A percentile compares a stretch with the other conserved stretches of the same genome.
Conservation (phyloP, 805 yeast genomes). For the Myxozyma melibiosi region DNA sequence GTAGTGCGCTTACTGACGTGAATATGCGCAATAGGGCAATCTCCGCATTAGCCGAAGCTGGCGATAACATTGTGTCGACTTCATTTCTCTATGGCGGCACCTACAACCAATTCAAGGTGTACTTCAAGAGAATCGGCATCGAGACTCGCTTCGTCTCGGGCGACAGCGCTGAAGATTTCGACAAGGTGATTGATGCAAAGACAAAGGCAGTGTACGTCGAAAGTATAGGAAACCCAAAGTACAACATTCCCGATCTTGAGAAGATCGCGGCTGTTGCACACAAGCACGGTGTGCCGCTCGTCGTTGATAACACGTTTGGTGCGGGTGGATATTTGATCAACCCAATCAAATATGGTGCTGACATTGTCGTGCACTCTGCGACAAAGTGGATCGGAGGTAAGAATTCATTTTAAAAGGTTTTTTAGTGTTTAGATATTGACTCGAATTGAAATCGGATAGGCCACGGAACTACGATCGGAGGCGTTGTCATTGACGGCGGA, state of each 20-base stretch:
- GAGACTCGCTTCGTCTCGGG: conserved; percentile 84
- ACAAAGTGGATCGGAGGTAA: conserved; percentile 91
- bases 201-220: conserved; percentile 91
- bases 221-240: conserved; percentile 86
- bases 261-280: conserved; percentile 75
- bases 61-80: conserved; percentile 88
- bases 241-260: conserved; percentile 86
- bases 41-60: conserved; percentile 49
- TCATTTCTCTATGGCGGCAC: conserved; percentile 94
- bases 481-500: conserved; percentile 87
- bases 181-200: conserved; percentile 70
- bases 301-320: conserved; percentile 95
- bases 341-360: conserved; percentile 89
- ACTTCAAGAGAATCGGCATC: conserved; percentile 86
- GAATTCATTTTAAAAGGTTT: background rate
- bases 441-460: no score
- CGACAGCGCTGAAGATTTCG: conserved; percentile 72
- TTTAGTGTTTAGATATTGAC: background rate
- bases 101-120: conserved; percentile 90
- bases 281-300: conserved; percentile 82
- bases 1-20: no score
- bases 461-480: conserved; percentile 93
- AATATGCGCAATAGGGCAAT: no score
- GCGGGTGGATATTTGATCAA: conserved; percentile 89
- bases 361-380: conserved; percentile 89